phyloP scores from a whole-genome alignment of 1,139 yeast species.

The Sugiyamaella neomexicana region DNA sequence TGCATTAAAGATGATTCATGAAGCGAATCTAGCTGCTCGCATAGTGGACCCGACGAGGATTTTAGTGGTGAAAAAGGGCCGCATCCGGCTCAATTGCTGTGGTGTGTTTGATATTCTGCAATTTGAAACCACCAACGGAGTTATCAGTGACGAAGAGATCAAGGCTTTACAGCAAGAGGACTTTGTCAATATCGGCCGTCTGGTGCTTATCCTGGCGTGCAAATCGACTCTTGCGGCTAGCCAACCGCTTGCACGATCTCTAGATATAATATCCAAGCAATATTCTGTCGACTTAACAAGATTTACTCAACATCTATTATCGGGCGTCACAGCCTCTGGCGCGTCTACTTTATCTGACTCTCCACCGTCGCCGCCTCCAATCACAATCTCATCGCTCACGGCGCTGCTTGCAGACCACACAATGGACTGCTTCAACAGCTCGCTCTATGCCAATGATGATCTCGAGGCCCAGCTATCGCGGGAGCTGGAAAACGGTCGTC shows the following conservation, averaged over 20 bases:
- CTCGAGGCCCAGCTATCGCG: slow-evolving; percentile 64
- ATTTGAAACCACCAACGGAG: slow-evolving; percentile 38
- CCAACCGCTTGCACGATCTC: slow-evolving; percentile 24
- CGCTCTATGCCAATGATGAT: slow-evolving; percentile 60
- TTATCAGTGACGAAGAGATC: slow-evolving; percentile 31
- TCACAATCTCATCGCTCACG: slow-evolving; percentile 20
- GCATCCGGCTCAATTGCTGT: slow-evolving; percentile 69
- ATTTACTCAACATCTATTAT: slow-evolving; percentile 19
- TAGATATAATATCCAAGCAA: slow-evolving; percentile 27
- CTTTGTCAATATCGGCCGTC: slow-evolving; percentile 54
- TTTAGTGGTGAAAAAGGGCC: slow-evolving; percentile 66
- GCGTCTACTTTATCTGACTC: slow-evolving; percentile 17
- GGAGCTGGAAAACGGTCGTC: slow-evolving; percentile 85
- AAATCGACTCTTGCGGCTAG: slow-evolving; percentile 34
- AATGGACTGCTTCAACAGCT: slow-evolving; percentile 44
- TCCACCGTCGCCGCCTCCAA: background rate
- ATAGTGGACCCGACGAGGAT: slow-evolving; percentile 65
- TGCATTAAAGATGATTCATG: slow-evolving; percentile 61
- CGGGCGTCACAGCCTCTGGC: background rate
- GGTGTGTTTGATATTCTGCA: slow-evolving; percentile 71
- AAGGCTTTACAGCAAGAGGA: slow-evolving; percentile 53
- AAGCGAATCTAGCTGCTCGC: slow-evolving; percentile 61
- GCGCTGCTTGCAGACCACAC: slow-evolving; percentile 32
- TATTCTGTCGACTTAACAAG: slow-evolving; percentile 27
- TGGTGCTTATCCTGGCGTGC: slow-evolving; percentile 57